Conservation (phyloP, 176 grass and related monocot species). For the Lolium rigidum region DNA sequence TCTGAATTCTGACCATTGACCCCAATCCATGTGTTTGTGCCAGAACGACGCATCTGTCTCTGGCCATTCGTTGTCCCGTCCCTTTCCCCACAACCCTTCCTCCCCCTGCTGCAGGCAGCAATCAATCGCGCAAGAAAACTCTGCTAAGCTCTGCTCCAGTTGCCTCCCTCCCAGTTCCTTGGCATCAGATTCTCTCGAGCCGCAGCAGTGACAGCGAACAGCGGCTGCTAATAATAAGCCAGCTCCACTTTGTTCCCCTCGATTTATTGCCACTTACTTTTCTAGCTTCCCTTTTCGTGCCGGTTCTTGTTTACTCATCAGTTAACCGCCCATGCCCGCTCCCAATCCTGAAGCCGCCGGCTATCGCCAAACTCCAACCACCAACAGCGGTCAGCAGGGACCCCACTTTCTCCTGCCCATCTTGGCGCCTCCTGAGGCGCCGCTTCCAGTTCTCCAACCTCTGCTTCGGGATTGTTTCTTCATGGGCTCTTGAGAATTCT, state of each 20-base stretch:
- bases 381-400: background rate
- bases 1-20: background rate
- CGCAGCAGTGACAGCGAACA: slow-evolving; percentile 32
- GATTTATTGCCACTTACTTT: slow-evolving; percentile 27
- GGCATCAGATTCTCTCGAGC: slow-evolving; percentile 28
- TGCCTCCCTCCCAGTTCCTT: background rate
- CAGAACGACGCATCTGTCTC: background rate
- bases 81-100: background rate
- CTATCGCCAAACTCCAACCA: slow-evolving; percentile 35
- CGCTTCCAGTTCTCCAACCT: background rate
- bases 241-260: slow-evolving; percentile 16
- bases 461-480: background rate
- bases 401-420: background rate
- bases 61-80: slow-evolving; percentile 7
- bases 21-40: background rate
- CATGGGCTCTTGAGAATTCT: background rate
- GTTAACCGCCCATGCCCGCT: slow-evolving; percentile 33
- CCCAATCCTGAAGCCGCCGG: slow-evolving; percentile 4
- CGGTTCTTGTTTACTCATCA: slow-evolving; percentile 23
- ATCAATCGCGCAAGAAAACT: slow-evolving; percentile 25
- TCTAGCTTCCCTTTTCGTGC: slow-evolving; percentile 27
- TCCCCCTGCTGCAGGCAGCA: slow-evolving; percentile 19
- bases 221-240: slow-evolving; percentile 12
- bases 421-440: slow-evolving; percentile 19
- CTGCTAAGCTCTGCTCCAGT: slow-evolving; percentile 18